Base-by-base conservation (phyloP, 2,329 filamentous ascomycete genomes). In the Cyphellophora attinorum region DNA sequence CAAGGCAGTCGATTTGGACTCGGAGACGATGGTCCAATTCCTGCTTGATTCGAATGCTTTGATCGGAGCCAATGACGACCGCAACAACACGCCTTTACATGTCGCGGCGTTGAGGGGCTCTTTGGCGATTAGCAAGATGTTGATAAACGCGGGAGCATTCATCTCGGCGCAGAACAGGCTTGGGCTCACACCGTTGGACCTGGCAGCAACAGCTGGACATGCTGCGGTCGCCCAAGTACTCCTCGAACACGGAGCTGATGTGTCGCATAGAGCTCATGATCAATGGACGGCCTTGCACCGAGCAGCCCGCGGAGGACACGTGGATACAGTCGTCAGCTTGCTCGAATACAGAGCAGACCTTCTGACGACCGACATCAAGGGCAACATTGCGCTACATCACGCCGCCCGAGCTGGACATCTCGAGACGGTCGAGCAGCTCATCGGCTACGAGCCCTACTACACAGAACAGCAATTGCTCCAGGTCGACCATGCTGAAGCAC, bases 231-330 rank as follows among this genome's bases (percentile, higher is more conserved):
- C 41, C 5, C 33, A 38, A 12, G 44, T 44, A 21, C 35, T 50
- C 6, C 35, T 53, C 10, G 47, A 49, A 3, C 47, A 50, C n/a
- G 46, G 40, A 1, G 44, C 42, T 2, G 48, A 48, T 17, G 45
- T 55, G 15, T 46, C 46, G 17, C 37, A 51, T 25, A 48, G 48
- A 15, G 51, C 51, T 21, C 42, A 41, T 23, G 45, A 46, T 10
- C 44, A 41, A 3, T 51, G 54, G 40, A 54, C 50, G 2, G 45
- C 52, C 8, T 40, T 57, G 6, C 49, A 51, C 19, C 50, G 50
- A 19, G 53, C 54, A 12, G 48, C 48, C 8, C 38, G 50, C 13
- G 39, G 46, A 11, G 53, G 52, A 4, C 47, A 51, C 34, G 44
- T 45, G 3, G 48, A 53, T 12, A 44, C 52, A 19, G 51, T 54